Conservation (phyloP, 108 stramenopile genomes). For the Aurantiochytrium sp. region DNA sequence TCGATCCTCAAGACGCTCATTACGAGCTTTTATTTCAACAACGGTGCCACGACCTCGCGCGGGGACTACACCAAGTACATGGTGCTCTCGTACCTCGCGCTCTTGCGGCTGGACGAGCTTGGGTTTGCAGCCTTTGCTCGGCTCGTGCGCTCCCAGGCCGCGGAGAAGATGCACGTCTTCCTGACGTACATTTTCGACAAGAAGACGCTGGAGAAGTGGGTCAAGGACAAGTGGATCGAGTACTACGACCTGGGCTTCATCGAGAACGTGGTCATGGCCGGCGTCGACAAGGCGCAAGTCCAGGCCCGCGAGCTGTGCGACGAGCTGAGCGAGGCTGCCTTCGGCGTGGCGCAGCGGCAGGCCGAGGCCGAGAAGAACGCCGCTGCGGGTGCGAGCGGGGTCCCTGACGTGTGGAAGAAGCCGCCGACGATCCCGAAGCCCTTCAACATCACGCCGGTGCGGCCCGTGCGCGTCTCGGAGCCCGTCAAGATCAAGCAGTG, state of each 20-base stretch:
- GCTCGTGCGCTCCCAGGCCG: slow-evolving; percentile 46
- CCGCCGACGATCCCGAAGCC: slow-evolving; percentile 41
- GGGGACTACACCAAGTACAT: slow-evolving; percentile 58
- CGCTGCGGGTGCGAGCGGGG: too few relatives aligned
- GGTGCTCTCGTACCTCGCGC: slow-evolving; percentile 50
- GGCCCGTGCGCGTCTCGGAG: slow-evolving; percentile 50
- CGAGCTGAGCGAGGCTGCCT: background rate
- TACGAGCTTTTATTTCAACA: slow-evolving; percentile 51
- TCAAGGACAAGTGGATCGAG: slow-evolving; percentile 29
- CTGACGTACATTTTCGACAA: slow-evolving; percentile 49
- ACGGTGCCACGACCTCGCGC: slow-evolving; percentile 45
- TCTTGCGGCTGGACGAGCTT: slow-evolving; percentile 61
- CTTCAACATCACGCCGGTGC: slow-evolving; percentile 37
- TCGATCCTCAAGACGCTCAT: slow-evolving; percentile 46
- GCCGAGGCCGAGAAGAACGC: background rate
- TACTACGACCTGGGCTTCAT: slow-evolving; percentile 28
- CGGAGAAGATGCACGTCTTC: slow-evolving; percentile 50
- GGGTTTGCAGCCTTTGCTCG: slow-evolving; percentile 38
- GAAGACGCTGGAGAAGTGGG: background rate
- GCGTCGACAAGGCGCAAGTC: background rate
- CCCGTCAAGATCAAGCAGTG: slow-evolving; percentile 49
- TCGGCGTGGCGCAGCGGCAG: background rate
- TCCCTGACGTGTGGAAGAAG: background rate
- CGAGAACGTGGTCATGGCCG: background rate
- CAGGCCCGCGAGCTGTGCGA: background rate